A percentile compares a stretch with the other conserved stretches of the same genome.
Evolutionary conservation across 2,329 filamentous ascomycete species (phyloP).

Genomic region (Paraconiothyrium sp.): DNA sequence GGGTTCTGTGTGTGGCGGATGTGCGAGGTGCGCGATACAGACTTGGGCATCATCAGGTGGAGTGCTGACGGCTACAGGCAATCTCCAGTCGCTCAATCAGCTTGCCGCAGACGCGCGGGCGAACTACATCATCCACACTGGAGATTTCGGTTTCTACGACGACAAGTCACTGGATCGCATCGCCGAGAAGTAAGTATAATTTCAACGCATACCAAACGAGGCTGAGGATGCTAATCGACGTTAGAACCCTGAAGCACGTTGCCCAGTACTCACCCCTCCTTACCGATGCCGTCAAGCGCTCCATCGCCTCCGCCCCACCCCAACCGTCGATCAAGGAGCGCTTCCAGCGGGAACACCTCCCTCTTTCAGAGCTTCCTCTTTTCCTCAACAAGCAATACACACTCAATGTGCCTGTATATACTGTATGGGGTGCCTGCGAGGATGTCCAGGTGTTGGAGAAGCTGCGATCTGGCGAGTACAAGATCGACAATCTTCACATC

Average conservation of each 20-base stretch:
- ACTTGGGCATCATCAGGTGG: not conserved
- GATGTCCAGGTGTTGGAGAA: constrained; percentile 98
- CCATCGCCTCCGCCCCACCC: constrained; percentile 74
- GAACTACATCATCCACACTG: constrained; percentile 98
- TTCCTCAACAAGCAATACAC: constrained; percentile 89
- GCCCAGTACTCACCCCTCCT: constrained; percentile 98
- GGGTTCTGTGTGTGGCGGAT: constrained; percentile 63
- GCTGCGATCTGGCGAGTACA: constrained; percentile 97
- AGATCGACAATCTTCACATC: constrained; percentile 95
- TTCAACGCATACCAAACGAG: not conserved
- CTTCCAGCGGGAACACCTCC: constrained; percentile 81
- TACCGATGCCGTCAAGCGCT: constrained; percentile 74
- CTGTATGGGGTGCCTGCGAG: constrained; percentile 98
- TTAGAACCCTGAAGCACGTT: constrained; percentile 94
- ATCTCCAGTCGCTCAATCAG: constrained; percentile 93
- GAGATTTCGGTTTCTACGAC: constrained; percentile 99
- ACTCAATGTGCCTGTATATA: constrained; percentile 96
- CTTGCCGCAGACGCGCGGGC: constrained; percentile 93
- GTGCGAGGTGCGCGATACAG: constrained; percentile 56
- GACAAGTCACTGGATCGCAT: constrained; percentile 94
- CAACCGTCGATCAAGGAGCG: constrained; percentile 79
- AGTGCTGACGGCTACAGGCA: constrained; percentile 69
- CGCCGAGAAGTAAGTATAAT: constrained; percentile 84
- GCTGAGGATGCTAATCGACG: constrained; percentile 25
- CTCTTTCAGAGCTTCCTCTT: constrained; percentile 89